Evolutionary conservation across 2,329 filamentous ascomycete species (phyloP), one percentile per base, ranked within the genome.

Genomic region (Fusarium cicatricum): DNA sequence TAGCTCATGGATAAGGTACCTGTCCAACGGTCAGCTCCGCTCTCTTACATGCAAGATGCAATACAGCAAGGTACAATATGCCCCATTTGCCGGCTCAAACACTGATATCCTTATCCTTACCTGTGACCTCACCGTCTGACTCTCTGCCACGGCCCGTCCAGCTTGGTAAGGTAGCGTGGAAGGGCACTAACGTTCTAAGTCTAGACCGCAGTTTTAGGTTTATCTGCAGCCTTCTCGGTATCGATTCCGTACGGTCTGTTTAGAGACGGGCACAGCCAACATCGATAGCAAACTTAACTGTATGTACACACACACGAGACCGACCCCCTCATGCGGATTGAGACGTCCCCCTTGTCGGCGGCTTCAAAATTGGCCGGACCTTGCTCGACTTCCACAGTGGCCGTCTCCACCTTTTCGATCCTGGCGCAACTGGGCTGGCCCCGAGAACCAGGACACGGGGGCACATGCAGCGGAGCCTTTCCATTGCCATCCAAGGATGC

Each of bases 401-500:
- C 33, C 39, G 41, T 52, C 55, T 43, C 65, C 64, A 66, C 65
- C 53, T 42, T 39, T 54, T 39, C 55, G 44, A 67, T 67, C 65
- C 63, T 68, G 61, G 65, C 60, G 32, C 54, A 42, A 47, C 59
- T 60, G 52, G 61, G 43, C 55, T 62, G 66, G 23, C 66, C 43
- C 66, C 66, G 58, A 66, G 58, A 66, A 69, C 66, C 66, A 53
- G 66, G 66, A 69, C 52, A 60, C 66, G 63, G 64, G 63, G 61
- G 51, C 44, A 34, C 50, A 36, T 49, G 17, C 46, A 46, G 62
- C 54, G 58, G 60, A 62, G 54, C 46, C 38, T 36, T 43, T 37
- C 26, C 29, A 39, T 26, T 26, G 23, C 23, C 23, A 26, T 26
- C 9, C 23, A n/a, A 38, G 16, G 49, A 45, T 56, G 57, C 51